Conservation (phyloP, 345 rosid genomes). For the Acer negundo region DNA sequence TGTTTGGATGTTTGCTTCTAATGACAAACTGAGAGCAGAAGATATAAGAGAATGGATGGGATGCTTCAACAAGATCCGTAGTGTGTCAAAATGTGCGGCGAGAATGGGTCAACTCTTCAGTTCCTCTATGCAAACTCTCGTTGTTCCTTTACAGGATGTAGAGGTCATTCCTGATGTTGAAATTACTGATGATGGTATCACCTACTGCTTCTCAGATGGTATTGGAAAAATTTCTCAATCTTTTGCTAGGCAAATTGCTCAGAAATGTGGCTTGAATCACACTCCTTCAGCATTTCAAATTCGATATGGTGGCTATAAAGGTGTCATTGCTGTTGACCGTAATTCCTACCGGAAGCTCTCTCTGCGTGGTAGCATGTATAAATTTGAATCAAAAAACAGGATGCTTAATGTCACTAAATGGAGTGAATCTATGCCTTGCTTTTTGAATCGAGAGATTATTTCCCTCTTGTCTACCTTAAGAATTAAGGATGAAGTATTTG, state of each 20-base stretch:
- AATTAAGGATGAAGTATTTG: slow-evolving; percentile 65
- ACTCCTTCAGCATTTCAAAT: slow-evolving; percentile 96
- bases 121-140: slow-evolving; percentile 70
- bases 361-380: slow-evolving; percentile 77
- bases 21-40: slow-evolving; percentile 72
- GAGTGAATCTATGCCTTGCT: slow-evolving; percentile 87
- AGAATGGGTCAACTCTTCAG: slow-evolving; percentile 98
- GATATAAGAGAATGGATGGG: slow-evolving; percentile 96
- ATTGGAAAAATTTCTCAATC: slow-evolving; percentile 82
- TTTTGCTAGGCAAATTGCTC: slow-evolving; percentile 77
- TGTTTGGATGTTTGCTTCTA: slow-evolving; percentile 97
- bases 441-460: slow-evolving; percentile 83
- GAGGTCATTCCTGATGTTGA: slow-evolving; percentile 84
- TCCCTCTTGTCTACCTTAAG: slow-evolving; percentile 83
- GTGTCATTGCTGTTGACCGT: slow-evolving; percentile 82
- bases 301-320: slow-evolving; percentile 95
- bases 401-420: slow-evolving; percentile 94
- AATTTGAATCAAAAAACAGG: slow-evolving; percentile 74
- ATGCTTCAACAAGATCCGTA: slow-evolving; percentile 77
- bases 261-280: slow-evolving; percentile 69
- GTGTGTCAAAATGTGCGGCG: slow-evolving; percentile 89
- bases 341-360: slow-evolving; percentile 78
- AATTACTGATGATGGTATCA: slow-evolving; percentile 58
- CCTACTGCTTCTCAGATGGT: slow-evolving; percentile 95
- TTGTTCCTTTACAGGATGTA: slow-evolving; percentile 67